Base-by-base conservation (phyloP, 2,329 filamentous ascomycete genomes). In the Aspergillus hortae region DNA sequence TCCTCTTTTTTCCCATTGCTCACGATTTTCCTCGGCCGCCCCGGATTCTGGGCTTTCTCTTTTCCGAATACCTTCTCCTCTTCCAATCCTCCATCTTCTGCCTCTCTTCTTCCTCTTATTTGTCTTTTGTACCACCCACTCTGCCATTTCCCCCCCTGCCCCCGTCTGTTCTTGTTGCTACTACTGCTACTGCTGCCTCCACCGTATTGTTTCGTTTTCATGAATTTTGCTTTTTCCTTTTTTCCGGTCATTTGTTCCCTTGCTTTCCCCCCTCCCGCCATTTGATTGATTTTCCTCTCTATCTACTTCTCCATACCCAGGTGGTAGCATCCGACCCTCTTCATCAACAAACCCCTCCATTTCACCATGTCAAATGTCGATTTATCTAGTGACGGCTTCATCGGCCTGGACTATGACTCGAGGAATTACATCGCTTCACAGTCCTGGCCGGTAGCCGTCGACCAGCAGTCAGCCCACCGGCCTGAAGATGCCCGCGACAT, bases 361-460 rank as follows among this genome's bases (percentile, higher is more conserved):
- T 25, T 40, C 47, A 71, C 64, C 53, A 76, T 75, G 68, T 73
- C 69, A 58, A 74, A 74, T 66, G 67, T 76, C 58, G 72, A 73
- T 68, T 58, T 77, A 59, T 62, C 70, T 47, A 64, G 61, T 59
- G 74, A 78, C 53, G 75, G 73, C 63, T 70, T 78, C 51, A 67
- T 74, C 58, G 72, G 70, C 57, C 70, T 76, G 57, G 75, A 78
- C 51, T 76, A 76, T 56, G 75, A 77, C 62, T 71, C 74, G 52
- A 73, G 74, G 68, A 67, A 61, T 45, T 78, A 76, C 65, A 67
- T 73, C 55, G 67, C 71, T 53, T 64, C 70, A 58, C 63, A 69
- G 56, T 63, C 68, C 56, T 77, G 74, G 75, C 68, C 74, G 47
- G 66, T 76, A 48, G 56, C 70, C 46, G 67, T 75, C 55, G 71